Conservation (phyloP, 805 yeast species). For the Candida morakotiae region DNA sequence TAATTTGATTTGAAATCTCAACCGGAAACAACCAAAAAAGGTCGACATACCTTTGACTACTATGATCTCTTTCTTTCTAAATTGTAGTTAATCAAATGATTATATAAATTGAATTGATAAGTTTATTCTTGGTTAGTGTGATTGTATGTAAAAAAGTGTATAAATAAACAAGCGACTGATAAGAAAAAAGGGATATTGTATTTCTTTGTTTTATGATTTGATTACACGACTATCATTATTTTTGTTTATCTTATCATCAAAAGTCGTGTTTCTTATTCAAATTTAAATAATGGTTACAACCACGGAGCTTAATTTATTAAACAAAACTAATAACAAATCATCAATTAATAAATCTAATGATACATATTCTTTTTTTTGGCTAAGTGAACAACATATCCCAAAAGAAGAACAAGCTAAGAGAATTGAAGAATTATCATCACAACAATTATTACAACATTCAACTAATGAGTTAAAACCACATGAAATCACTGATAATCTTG, state of each 20-base stretch:
- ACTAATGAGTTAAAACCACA: slow-evolving; percentile 5
- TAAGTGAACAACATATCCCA: neutral
- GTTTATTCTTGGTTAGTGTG: no score
- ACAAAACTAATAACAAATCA: slow-evolving; percentile 1
- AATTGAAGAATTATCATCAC: neutral
- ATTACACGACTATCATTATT: neutral
- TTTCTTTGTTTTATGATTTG: neutral
- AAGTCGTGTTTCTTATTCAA: neutral
- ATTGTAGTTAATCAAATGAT: no score
- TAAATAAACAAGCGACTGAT: neutral
- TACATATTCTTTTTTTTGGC: slow-evolving; percentile 2
- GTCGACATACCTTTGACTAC: no score
- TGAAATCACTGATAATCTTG: slow-evolving; percentile 9
- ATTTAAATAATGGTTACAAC: slow-evolving; percentile 6
- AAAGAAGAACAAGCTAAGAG: neutral
- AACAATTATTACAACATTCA: slow-evolving; percentile 3
- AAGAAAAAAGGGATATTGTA: neutral
- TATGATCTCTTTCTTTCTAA: no score
- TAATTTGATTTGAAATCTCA: no score
- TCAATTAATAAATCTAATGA: neutral
- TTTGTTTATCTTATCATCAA: neutral
- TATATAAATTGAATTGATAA: no score
- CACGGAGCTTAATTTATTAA: slow-evolving; percentile 4
- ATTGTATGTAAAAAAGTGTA: no score
- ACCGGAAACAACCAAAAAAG: no score